phyloP scores from a whole-genome alignment of 2,329 filamentous ascomycete species.

The Verticillium nubilum region DNA sequence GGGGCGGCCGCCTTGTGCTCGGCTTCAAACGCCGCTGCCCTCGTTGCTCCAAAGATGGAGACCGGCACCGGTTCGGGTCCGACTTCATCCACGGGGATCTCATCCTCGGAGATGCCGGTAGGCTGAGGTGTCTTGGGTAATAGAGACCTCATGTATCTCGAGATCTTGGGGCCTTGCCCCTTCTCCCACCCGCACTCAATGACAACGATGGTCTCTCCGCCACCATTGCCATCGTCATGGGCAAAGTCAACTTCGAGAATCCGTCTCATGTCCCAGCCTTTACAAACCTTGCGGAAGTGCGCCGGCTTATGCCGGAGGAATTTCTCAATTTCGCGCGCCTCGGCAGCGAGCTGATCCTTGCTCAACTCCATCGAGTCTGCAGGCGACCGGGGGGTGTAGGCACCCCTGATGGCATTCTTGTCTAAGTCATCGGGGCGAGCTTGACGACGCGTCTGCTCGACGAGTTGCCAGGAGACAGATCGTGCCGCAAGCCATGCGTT shows the following conservation, averaged over 20 bases:
- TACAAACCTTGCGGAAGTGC: constrained; percentile 71
- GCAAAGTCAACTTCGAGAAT: constrained; percentile 85
- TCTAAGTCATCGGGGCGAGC: constrained; percentile 70
- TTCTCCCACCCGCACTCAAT: constrained; percentile 67
- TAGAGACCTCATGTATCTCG: constrained; percentile 35
- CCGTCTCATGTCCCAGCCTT: constrained; percentile 89
- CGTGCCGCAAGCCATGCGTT: constrained; percentile 78
- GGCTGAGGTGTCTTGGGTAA: background rate
- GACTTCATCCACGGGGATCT: background rate
- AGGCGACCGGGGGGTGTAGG: constrained; percentile 77
- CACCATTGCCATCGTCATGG: constrained; percentile 67
- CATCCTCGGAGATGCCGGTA: constrained; percentile 6
- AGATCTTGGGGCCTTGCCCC: constrained; percentile 36
- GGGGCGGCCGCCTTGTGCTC: background rate
- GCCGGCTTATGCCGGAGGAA: constrained; percentile 68
- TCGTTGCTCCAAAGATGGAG: constrained; percentile 21
- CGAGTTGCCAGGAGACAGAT: constrained; percentile 72
- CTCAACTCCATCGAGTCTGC: constrained; percentile 67
- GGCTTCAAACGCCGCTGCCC: background rate
- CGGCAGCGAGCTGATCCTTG: constrained; percentile 64
- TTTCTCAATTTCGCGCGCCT: constrained; percentile 76
- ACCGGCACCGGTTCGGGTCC: constrained; percentile 1
- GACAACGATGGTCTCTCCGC: constrained; percentile 72
- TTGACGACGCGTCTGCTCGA: constrained; percentile 70
- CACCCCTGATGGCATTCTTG: constrained; percentile 60